A percentile compares a stretch with the other conserved stretches of the same genome.
These are phyloP conservation scores for Ogataea wickerhamii DNA, from an alignment of 805 yeast species.

Conservation along the genomic window DNA sequence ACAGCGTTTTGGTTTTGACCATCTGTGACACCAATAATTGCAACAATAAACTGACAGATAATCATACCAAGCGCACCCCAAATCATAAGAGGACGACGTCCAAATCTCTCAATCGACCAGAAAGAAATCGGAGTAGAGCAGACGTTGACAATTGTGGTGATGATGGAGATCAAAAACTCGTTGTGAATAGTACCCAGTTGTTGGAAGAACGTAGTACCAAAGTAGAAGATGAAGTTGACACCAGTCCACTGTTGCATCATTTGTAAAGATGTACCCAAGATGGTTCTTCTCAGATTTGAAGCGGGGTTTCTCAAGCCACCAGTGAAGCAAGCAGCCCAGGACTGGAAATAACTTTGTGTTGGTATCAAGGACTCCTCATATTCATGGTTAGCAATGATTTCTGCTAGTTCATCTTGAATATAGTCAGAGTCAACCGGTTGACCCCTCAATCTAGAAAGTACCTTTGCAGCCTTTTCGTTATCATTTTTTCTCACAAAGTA, in stretches of 20 bases:
- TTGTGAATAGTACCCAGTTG: conserved; percentile 44
- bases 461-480: conserved; percentile 52
- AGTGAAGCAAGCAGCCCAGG: conserved; percentile 44
- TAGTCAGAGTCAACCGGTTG: conserved; percentile 44
- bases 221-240: conserved; percentile 72
- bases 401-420: conserved; percentile 47
- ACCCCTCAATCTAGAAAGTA: conserved; percentile 54
- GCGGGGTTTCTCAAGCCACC: conserved; percentile 37
- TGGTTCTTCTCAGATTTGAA: conserved; percentile 40
- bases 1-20: conserved; percentile 28
- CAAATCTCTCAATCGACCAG: conserved; percentile 51
- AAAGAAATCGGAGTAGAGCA: conserved; percentile 54
- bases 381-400: conserved; percentile 50
- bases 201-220: conserved; percentile 65
- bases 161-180: conserved; percentile 49
- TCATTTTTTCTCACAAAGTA: conserved; percentile 56
- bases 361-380: conserved; percentile 38
- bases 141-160: conserved; percentile 53
- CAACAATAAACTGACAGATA: conserved; percentile 58
- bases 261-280: conserved; percentile 42
- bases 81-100: conserved; percentile 50
- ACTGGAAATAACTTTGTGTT: conserved; percentile 33
- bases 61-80: conserved; percentile 50
- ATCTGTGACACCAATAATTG: conserved; percentile 33
- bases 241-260: conserved; percentile 75